A percentile compares a stretch with the other conserved stretches of the same genome.
These are phyloP conservation scores for Suillus bovinus DNA, from an alignment of 768 basidiomycete genomes.

Conservation along the genomic window DNA sequence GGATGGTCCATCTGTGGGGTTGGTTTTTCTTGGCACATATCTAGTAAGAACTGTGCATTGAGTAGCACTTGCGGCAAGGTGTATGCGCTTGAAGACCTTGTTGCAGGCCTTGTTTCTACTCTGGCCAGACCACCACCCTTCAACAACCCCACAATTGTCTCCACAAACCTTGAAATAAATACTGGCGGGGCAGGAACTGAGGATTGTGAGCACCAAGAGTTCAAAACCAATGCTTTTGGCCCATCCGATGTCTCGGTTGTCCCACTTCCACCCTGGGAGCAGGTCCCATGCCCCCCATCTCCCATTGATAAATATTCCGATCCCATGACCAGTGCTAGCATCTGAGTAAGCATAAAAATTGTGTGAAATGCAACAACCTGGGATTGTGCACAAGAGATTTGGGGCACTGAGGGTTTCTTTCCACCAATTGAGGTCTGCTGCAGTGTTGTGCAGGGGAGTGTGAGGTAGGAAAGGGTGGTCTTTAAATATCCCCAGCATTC, in stretches of 20 bases:
- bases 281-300: too few relatives aligned
- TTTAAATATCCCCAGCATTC: not conserved
- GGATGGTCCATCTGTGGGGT: too few relatives aligned
- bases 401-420: slow-evolving; percentile 7
- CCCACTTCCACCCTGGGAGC: too few relatives aligned
- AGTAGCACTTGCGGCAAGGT: too few relatives aligned
- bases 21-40: too few relatives aligned
- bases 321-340: slow-evolving; percentile 38
- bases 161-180: slow-evolving; percentile 14
- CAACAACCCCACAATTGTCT: slow-evolving; percentile 36
- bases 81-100: slow-evolving; percentile 26
- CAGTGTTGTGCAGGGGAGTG: slow-evolving; percentile 15
- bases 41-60: too few relatives aligned
- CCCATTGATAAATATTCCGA: slow-evolving; percentile 26
- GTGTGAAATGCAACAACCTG: slow-evolving; percentile 20
- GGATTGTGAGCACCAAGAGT: slow-evolving; percentile 30
- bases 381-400: slow-evolving; percentile 24
- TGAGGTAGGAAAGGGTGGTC: slow-evolving; percentile 31
- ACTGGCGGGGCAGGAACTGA: not conserved
- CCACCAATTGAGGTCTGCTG: slow-evolving; percentile 41
- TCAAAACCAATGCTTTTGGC: too few relatives aligned
- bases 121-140: slow-evolving; percentile 36
- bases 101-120: slow-evolving; percentile 31
- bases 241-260: slow-evolving; percentile 47
- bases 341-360: slow-evolving; percentile 41